Evolutionary conservation across 2,329 filamentous ascomycete species (phyloP).

Genomic region (Monascus ruber): DNA sequence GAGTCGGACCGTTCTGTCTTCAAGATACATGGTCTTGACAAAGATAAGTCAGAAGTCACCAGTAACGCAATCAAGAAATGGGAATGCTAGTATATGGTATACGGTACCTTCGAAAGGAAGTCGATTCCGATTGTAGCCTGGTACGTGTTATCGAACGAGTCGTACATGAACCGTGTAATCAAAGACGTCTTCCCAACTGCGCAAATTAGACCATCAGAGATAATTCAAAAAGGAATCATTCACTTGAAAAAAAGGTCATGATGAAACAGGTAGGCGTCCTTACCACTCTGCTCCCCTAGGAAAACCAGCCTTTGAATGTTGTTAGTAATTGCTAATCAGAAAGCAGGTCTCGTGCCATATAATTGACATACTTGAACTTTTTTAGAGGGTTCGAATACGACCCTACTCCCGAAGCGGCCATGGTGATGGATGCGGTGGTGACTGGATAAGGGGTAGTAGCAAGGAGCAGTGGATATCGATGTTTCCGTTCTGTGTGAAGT

Average conservation of each 20-base stretch:
- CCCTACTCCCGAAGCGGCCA: conserved; percentile 68
- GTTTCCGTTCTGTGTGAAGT: too few species aligned
- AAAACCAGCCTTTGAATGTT: conserved; percentile 66
- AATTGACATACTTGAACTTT: conserved; percentile 81
- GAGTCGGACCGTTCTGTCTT: conserved; percentile 92
- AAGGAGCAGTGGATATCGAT: too few species aligned
- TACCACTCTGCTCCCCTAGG: conserved; percentile 96
- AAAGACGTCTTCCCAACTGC: conserved; percentile 95
- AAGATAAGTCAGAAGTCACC: background rate
- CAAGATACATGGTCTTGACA: conserved; percentile 89
- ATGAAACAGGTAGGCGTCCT: conserved; percentile 8
- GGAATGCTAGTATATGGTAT: background rate
- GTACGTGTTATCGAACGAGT: conserved; percentile 99
- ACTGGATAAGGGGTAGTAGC: conserved; percentile 20
- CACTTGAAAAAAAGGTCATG: background rate
- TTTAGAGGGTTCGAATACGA: conserved; percentile 98
- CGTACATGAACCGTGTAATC: conserved; percentile 99
- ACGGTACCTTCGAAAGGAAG: conserved; percentile 83
- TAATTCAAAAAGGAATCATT: conserved; percentile 2
- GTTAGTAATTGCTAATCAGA: background rate
- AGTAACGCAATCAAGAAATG: too few species aligned
- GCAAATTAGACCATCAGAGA: conserved; percentile 8
- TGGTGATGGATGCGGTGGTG: conserved; percentile 36
- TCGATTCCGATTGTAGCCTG: conserved; percentile 99
- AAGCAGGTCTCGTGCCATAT: background rate